Evolutionary conservation across 768 basidiomycete species (phyloP), one percentile per base, ranked within the genome.

Genomic region (Phylloporus arenicola): DNA sequence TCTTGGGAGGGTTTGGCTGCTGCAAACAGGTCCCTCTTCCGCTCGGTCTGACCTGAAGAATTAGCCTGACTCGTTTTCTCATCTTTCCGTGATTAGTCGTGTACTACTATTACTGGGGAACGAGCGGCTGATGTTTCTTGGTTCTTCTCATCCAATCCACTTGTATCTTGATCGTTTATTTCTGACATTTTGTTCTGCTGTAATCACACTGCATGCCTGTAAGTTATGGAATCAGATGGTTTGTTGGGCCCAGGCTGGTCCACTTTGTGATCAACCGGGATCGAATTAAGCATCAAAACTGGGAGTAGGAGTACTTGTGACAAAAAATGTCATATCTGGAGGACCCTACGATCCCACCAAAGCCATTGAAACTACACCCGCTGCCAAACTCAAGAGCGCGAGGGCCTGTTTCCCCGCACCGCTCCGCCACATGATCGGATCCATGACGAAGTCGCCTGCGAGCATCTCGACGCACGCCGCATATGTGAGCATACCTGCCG

Each of bases 381-480:
- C 71, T 24, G 82, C 61, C 50, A 88, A 62, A 60, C 84, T 86
- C 2, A 64, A 60, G 13, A 88, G 67, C 11, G 87, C 87, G 33
- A 84, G 57, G 14, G 67, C 69, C 64, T 83, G 80, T 43, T 69
- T 67, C 39, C 55, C 47, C 14, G 66, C 51, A 16, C 64, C 57
- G 52, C 70, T 67, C 24, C 70, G 67, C 75, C 72, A 73, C 66
- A 71, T 69, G 65, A 57, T 71, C 61, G 38, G 80, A 34, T 88
- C 85, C 68, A 86, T 84, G 38, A 91, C 85, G 56, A 91, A 90
- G 65, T 92, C 88, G 3, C 80, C 88, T 0, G 86, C 88, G 45
- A 92, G 78, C 85, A 92, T 91, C 74, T 91, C 89, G 7, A 91
- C 87, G 10, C 83, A 86, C 11, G 84, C 80, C 0, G 84, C 88